Base-by-base conservation (phyloP, 2,329 filamentous ascomycete genomes). In the Beauveria australis region DNA sequence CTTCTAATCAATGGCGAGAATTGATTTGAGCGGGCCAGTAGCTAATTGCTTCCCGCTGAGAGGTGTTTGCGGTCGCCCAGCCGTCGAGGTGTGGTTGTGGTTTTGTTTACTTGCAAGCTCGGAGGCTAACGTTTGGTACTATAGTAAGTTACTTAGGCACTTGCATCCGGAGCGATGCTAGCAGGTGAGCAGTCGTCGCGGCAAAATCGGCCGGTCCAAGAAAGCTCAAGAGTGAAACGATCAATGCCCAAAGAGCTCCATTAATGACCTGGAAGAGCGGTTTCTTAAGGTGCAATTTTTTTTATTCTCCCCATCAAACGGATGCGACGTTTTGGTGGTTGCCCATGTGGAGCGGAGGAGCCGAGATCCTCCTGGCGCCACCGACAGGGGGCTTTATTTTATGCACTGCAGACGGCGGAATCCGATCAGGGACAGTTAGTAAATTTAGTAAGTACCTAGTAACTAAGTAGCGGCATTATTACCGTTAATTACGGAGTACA, bases 291-390 rank as follows among this genome's bases (percentile, higher is more conserved):
- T 37, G 12, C 33, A 37, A 37, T 37, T 16, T 37, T 16, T 37
- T 37, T 37, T 14, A 16, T 37, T 37, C 33, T 37, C 5, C 12
- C 33, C 33, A 37, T 37, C 33, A 37, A 37, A 37, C 33, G 33
- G 33, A 37, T 37, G 33, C 33, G 24, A 28, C 47, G 24, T 49
- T 49, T 24, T 24, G 24, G 53, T 14, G 24, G 40, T 16, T 37
- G 54, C 53, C 44, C 22, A 30, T 28, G 43, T 48, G 54, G 43
- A 57, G 43, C 54, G 44, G 54, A 37, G 28, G 8, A 22, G 54
- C 43, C 54, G 54, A 57, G 53, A 55, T 48, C 43, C 30, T 14
- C 8, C 28, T 22, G 44, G 43, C 54, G 54, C 54, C 54, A 57
- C 54, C 18, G 16, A 22, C 19, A 28, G 28, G 54, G 54, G 44